Base-by-base conservation (phyloP, 176 grass and related monocot species). In the Cenchrus purpureus region DNA sequence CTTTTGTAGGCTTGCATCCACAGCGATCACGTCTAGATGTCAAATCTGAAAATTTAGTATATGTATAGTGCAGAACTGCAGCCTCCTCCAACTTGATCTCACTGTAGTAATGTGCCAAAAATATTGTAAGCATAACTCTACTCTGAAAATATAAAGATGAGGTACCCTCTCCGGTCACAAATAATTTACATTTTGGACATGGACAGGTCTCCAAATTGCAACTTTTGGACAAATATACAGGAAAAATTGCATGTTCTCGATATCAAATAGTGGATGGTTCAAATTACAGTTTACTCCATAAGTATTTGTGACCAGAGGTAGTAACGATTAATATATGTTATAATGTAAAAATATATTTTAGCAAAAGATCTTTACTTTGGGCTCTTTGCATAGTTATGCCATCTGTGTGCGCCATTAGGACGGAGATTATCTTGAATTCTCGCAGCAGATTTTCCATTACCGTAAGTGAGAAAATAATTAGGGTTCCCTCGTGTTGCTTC, bases 391-490 rank as follows among this genome's bases (percentile, higher is more conserved):
- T 98, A 98, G 52, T 98, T 95, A 85, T 98, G 93, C 96, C 96
- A 98, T 73, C 93, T 92, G 74, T 95, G 96, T 46, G 96, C 96
- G 42, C 96, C 96, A 90, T 98, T 98, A 73, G 96, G 93, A 37
- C 96, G 91, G 74, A 98, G 93, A 89, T 98, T 74, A 76, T 98
- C 83, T 83, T 92, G 87, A 92, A 98, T 75, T 78, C 96, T 84
- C 16, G 96, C 96, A 85, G 96, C 96, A 78, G 96, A 92, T 91
- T 98, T 98, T 28, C 96, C 96, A 90, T 98, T 98, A 61, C 93
- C 96, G 19, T 98, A 98, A 51, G 96, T 98, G 44, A 98, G 90
- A 86, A 98, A 98, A 80, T 95, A 98, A 60, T 98, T 98, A 40
- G 96, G 96, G 77, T 98, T 98, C 66, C 89, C 93, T 48, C 91